phyloP scores from a whole-genome alignment of 768 basidiomycete genomes.

The Leccinum pellstonianum region DNA sequence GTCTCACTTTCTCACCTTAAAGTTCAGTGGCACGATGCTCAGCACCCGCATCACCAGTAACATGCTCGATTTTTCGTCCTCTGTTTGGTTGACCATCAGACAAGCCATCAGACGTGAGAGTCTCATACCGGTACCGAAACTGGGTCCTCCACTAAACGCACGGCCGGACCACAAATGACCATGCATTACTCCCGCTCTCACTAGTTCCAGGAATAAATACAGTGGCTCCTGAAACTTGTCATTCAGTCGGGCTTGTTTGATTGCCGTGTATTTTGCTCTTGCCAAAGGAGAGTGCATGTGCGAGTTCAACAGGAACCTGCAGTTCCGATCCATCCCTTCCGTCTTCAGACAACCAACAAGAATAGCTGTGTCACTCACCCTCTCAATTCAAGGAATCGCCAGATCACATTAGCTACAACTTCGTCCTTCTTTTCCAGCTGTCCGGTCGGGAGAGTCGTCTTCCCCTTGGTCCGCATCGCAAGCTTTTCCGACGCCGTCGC shows the following conservation, averaged over 20 bases:
- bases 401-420: constrained; percentile 95
- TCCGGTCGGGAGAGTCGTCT: constrained; percentile 39
- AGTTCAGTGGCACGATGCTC: constrained; percentile 91
- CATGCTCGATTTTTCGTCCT: constrained; percentile 94
- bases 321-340: constrained; percentile 14
- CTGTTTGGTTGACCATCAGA: constrained; percentile 42
- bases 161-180: constrained; percentile 87
- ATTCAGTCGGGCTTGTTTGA: constrained; percentile 77
- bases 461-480: constrained; percentile 78
- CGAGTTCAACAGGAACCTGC: constrained; percentile 83
- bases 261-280: constrained; percentile 84
- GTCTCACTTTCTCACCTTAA: constrained; percentile 61
- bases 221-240: constrained; percentile 99
- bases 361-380: constrained; percentile 51
- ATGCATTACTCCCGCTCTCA: constrained; percentile 96
- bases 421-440: constrained; percentile 97
- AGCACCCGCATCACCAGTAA: constrained; percentile 94
- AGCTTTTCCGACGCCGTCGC: constrained; percentile 81
- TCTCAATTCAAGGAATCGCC: constrained; percentile 95
- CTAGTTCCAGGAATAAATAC: constrained; percentile 92
- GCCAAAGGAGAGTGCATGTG: constrained; percentile 90
- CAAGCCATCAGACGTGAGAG: constrained; percentile 31
- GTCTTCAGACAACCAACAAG: neutral
- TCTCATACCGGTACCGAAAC: constrained; percentile 80
- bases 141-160: constrained; percentile 92